These are phyloP conservation scores for Blepharisma japonicum DNA, from an alignment of 73 alveolate species.

Conservation along the genomic window DNA sequence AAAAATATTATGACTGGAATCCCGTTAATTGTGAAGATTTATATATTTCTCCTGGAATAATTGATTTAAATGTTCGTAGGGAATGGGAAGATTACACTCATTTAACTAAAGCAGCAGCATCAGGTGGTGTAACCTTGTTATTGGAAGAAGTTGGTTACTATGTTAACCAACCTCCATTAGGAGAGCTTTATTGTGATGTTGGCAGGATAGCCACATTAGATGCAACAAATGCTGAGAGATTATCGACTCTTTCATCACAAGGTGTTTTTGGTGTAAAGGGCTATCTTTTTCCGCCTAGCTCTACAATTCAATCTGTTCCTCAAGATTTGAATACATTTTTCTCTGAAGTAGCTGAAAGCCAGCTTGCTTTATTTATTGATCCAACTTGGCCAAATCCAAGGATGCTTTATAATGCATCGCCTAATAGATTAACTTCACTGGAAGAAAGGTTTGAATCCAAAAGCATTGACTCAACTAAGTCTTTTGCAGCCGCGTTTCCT, in stretches of 20 bases:
- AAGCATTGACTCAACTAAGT: too few species aligned
- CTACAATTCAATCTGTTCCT: neutral
- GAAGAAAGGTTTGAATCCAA: neutral
- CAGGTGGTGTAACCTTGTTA: conserved; percentile 2
- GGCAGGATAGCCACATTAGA: neutral
- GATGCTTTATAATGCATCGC: conserved; percentile 21
- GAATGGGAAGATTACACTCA: conserved; percentile 13
- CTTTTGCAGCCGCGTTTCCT: too few species aligned
- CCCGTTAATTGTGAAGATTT: neutral
- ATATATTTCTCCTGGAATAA: conserved; percentile 25
- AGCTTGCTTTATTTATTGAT: neutral
- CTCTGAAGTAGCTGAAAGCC: neutral
- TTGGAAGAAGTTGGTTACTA: neutral
- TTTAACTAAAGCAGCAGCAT: neutral
- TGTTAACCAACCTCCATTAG: neutral
- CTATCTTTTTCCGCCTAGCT: conserved; percentile 10
- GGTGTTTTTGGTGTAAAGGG: neutral
- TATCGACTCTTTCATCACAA: neutral
- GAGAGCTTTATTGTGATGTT: neutral
- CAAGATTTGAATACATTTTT: neutral
- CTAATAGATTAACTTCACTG: neutral
- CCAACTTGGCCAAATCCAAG: conserved; percentile 14
- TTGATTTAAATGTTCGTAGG: conserved; percentile 16
- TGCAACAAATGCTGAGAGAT: too few species aligned
- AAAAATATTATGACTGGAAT: conserved; percentile 6